Evolutionary conservation across 768 basidiomycete genomes (phyloP), one percentile per base, ranked within the genome.

Genomic region (Tylopilus plumbeoviolaceoides): DNA sequence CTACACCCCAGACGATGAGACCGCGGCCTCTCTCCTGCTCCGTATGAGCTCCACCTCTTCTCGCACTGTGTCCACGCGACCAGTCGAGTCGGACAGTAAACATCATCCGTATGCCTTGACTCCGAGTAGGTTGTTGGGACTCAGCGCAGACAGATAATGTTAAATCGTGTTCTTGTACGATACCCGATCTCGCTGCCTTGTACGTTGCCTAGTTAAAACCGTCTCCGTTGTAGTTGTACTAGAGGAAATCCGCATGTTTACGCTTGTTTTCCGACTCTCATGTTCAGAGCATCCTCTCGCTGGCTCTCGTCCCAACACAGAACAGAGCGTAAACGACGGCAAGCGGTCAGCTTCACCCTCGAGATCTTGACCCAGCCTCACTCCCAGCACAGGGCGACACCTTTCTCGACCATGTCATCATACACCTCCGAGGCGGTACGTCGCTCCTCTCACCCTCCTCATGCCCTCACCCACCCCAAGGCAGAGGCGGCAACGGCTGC

Each of bases 401-500:
- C 0, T 97, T 94, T 61, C 75, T 94, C 4, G 93, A 95, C 72
- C 81, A 91, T 67, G 74, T 89, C 48, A 74, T 92, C 41, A 76
- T 94, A n/a, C 85, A 83, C 44, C 75, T 93, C 20, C 79, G 87
- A 53, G 90, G 77, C 61, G 91, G 91, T 88, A 60, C 56, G 77
- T 57, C 52, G 15, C 12, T 15, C 23, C 12, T 46, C 7, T n/a
- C 9, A 21, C n/a, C n/a, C 33, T 53, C 21, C 36, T 28, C 20
- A 14, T 46, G 7, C 23, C 33, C 50, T 56, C 2, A 57, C 4
- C 7, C 21, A 33, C 11, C 41, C 42, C 47, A 38, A 89, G 94
- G 93, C 15, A 83, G 79, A 62, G 95, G 95, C 18, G 95, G 95
- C 0, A 76, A 91, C 51, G 95, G 95, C 21, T 91, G 93, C 57